Percentiles rank a stretch among this genome's conserved stretches.
Evolutionary conservation across 1,284 basidiomycete species (phyloP).

Genomic region (Leucocoprinus gongylophorus): DNA sequence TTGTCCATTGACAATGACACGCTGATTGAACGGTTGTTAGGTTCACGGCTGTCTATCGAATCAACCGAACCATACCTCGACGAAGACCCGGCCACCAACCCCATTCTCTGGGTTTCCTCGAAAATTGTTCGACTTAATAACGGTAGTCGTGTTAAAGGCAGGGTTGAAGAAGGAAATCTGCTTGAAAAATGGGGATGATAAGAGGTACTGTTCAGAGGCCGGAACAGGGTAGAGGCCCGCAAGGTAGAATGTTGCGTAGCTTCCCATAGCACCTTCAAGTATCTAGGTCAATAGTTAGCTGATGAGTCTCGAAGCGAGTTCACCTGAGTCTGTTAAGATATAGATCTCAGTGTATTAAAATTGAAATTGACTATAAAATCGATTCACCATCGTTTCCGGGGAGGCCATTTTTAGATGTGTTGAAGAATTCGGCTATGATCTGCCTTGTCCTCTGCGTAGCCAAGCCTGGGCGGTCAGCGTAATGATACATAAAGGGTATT

Average conservation of each 20-base stretch:
- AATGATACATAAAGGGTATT: constrained; percentile 62
- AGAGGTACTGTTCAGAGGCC: constrained; percentile 49
- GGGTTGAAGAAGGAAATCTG: constrained; percentile 55
- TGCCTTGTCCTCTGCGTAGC: constrained; percentile 52
- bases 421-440: constrained; percentile 48
- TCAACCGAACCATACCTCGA: constrained; percentile 35
- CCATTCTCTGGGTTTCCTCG: constrained; percentile 44
- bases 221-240: constrained; percentile 57
- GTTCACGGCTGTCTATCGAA: not conserved
- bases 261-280: constrained; percentile 49
- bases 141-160: constrained; percentile 48
- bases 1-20: constrained; percentile 47
- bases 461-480: constrained; percentile 48
- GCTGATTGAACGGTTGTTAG: constrained; percentile 27
- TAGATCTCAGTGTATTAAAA: not conserved
- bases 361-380: not conserved
- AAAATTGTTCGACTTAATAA: constrained; percentile 45
- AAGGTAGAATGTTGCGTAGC: constrained; percentile 55
- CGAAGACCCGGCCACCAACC: constrained; percentile 47
- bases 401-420: constrained; percentile 46
- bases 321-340: not conserved
- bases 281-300: not conserved
- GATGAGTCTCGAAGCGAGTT: not conserved
- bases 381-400: constrained; percentile 54
- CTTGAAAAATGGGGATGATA: constrained; percentile 58